These are phyloP conservation scores for Ettlia oleoabundans DNA, from an alignment of 139 green algal genomes.

Conservation along the genomic window DNA sequence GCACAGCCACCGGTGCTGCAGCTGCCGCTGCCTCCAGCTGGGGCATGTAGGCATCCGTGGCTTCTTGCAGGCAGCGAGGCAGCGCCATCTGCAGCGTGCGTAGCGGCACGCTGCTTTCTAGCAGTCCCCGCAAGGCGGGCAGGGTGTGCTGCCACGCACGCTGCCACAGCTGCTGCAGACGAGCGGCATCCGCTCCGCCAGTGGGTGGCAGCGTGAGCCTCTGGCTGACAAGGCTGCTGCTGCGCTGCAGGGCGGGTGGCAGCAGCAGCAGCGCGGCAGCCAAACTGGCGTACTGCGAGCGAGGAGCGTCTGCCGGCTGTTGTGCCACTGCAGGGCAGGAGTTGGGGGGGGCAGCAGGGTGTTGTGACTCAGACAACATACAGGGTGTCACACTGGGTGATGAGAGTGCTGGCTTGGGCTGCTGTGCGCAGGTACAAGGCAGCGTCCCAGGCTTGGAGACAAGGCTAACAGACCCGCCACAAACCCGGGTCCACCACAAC, in stretches of 20 bases:
- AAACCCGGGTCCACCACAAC: too few species aligned
- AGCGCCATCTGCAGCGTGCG: constrained; percentile 14
- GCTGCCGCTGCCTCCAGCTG: constrained; percentile 30
- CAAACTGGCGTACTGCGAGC: constrained; percentile 19
- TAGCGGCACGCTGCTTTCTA: constrained; percentile 6
- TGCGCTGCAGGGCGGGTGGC: not conserved
- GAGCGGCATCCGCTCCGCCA: not conserved
- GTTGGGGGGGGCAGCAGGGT: too few species aligned
- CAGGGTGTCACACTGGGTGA: too few species aligned
- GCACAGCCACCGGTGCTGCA: constrained; percentile 1
- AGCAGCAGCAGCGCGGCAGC: constrained; percentile 22
- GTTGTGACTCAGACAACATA: too few species aligned
- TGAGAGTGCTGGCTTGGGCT: too few species aligned
- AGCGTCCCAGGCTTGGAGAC: too few species aligned
- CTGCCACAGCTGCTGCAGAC: constrained; percentile 13
- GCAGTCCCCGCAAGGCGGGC: not conserved
- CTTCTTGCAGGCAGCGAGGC: not conserved
- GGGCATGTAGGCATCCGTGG: not conserved
- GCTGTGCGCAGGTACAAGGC: too few species aligned
- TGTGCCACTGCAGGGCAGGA: too few species aligned
- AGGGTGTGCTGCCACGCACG: constrained; percentile 20
- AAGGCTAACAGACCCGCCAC: too few species aligned
- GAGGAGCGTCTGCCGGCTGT: not conserved
- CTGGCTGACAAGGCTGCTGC: not conserved
- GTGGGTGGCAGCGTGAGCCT: not conserved